A percentile compares a stretch with the other conserved stretches of the same genome.
Evolutionary conservation across 768 basidiomycete genomes (phyloP).

Genomic region (Coprinopsis strossmayeri): DNA sequence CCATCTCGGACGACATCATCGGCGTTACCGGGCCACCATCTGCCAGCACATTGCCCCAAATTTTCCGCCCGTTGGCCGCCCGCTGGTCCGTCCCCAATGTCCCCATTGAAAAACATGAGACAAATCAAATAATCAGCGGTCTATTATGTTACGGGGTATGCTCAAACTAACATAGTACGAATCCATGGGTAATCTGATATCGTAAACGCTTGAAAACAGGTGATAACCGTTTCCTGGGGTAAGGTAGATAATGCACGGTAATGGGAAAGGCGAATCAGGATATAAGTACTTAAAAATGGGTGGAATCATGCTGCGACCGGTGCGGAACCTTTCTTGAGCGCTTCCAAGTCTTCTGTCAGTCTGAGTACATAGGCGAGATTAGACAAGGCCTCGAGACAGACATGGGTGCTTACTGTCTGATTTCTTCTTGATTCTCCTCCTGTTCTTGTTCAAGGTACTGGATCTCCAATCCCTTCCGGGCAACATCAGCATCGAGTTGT

Average conservation of each 20-base stretch:
- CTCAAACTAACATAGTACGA: background rate
- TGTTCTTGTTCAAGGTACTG: slow-evolving; percentile 73
- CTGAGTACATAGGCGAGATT: background rate
- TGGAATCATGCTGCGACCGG: slow-evolving; percentile 3
- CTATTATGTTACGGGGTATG: slow-evolving; percentile 3
- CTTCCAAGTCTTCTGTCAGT: slow-evolving; percentile 4
- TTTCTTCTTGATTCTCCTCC: slow-evolving; percentile 68
- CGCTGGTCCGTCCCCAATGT: no score
- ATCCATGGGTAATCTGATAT: slow-evolving; percentile 33
- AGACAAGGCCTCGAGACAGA: background rate
- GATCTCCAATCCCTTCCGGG: slow-evolving; percentile 75
- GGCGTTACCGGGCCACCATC: slow-evolving; percentile 17
- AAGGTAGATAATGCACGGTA: slow-evolving; percentile 8
- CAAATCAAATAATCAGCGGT: background rate
- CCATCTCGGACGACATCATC: slow-evolving; percentile 29
- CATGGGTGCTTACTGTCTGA: slow-evolving; percentile 64
- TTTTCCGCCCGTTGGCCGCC: slow-evolving; percentile 7
- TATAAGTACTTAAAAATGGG: background rate
- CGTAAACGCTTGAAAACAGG: slow-evolving; percentile 29
- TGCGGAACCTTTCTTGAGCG: background rate
- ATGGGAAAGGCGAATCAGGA: no score
- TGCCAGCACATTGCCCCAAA: slow-evolving; percentile 8
- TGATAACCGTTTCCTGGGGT: slow-evolving; percentile 9
- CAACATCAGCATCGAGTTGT: slow-evolving; percentile 54
- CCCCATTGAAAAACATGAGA: slow-evolving; percentile 2